phyloP scores from a whole-genome alignment of 2,329 filamentous ascomycete genomes.

The Cadophora sp. region DNA sequence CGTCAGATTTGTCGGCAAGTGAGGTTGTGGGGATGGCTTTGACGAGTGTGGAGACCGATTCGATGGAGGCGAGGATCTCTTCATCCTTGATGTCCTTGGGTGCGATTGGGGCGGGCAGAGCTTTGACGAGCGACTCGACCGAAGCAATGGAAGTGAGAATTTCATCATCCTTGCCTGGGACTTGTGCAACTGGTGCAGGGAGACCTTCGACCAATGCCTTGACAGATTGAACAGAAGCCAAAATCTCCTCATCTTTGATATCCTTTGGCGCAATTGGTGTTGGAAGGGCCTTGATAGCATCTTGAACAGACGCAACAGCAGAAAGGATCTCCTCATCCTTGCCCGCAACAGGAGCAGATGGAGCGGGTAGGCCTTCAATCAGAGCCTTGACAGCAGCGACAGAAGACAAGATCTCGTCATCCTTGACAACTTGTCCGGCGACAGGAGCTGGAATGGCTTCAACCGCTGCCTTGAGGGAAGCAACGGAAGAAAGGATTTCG shows the following conservation, averaged over 20 bases:
- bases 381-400: slow-evolving; percentile 25
- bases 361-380: slow-evolving; percentile 26
- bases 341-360: slow-evolving; percentile 15
- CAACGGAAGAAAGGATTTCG: slow-evolving; percentile 7
- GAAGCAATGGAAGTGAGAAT: slow-evolving; percentile 15
- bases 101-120: slow-evolving; percentile 18
- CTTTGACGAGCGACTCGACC: slow-evolving; percentile 14
- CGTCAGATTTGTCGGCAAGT: slow-evolving; percentile 21
- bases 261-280: slow-evolving; percentile 14
- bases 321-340: slow-evolving; percentile 25
- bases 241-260: slow-evolving; percentile 26
- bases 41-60: slow-evolving; percentile 19
- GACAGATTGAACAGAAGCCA: slow-evolving; percentile 15
- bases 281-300: slow-evolving; percentile 16
- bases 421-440: slow-evolving; percentile 11
- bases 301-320: slow-evolving; percentile 12
- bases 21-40: slow-evolving; percentile 22
- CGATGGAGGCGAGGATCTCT: slow-evolving; percentile 24
- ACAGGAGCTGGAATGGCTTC: slow-evolving; percentile 18
- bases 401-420: slow-evolving; percentile 17
- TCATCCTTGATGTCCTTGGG: slow-evolving; percentile 26
- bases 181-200: slow-evolving; percentile 17
- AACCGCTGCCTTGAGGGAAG: slow-evolving; percentile 20
- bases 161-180: slow-evolving; percentile 13
- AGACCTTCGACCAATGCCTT: slow-evolving; percentile 25